Conservation (phyloP, 352 stramenopile species). For the Globisporangium cederbergense region DNA sequence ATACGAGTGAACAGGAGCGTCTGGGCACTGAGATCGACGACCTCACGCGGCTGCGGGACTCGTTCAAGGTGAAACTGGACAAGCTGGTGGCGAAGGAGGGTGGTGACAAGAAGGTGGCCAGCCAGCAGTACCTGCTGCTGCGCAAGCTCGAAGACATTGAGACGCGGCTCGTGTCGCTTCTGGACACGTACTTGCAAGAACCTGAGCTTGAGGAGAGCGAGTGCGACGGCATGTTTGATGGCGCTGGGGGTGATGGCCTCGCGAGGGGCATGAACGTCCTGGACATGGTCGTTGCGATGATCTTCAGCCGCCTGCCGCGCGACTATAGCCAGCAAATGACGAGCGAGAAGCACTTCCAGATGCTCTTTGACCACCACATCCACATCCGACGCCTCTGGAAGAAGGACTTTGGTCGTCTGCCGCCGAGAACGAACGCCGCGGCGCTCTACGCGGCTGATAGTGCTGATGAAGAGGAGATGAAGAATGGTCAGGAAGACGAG, state of each 20-base stretch:
- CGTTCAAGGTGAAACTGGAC: constrained; percentile 58
- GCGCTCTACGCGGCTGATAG: constrained; percentile 12
- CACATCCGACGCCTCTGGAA: constrained; percentile 82
- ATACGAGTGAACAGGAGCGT: constrained; percentile 36
- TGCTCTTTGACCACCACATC: constrained; percentile 75
- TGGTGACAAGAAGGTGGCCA: constrained; percentile 22
- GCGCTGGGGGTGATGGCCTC: constrained; percentile 21
- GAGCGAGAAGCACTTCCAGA: constrained; percentile 67
- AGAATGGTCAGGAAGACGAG: constrained; percentile 11
- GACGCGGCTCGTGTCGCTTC: constrained; percentile 47
- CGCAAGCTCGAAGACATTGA: constrained; percentile 83
- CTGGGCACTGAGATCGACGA: constrained; percentile 80
- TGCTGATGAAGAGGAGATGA: constrained; percentile 18
- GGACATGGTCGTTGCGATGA: constrained; percentile 85
- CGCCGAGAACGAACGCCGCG: constrained; percentile 17
- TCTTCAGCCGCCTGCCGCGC: constrained; percentile 77
- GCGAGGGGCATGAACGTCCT: constrained; percentile 69
- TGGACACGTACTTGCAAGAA: constrained; percentile 61
- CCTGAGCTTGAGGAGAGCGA: constrained; percentile 49
- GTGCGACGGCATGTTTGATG: constrained; percentile 41
- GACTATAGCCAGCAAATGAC: constrained; percentile 49
- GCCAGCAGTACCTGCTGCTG: constrained; percentile 48
- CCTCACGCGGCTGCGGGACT: constrained; percentile 63
- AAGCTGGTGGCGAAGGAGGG: constrained; percentile 19
- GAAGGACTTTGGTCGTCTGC: constrained; percentile 78